Evolutionary conservation across 2,329 filamentous ascomycete genomes (phyloP), one percentile per base, ranked within the genome.

Genomic region (Teratosphaeria pseudoeucalypti): DNA sequence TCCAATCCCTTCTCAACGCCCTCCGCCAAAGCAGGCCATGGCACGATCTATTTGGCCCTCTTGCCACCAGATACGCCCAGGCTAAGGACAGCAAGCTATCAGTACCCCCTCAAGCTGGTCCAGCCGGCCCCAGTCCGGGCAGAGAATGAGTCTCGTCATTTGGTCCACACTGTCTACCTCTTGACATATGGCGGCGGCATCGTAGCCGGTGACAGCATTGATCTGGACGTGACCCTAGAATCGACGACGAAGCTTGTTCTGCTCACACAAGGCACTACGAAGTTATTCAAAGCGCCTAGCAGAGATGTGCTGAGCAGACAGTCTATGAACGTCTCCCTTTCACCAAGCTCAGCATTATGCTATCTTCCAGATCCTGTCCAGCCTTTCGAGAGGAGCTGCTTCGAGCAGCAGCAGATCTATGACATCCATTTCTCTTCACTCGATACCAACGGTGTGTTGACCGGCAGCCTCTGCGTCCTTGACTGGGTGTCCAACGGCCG

Each of bases 401-500:
- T 96, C 74, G 84, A 88, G 66, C 94, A 97, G 74, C 81, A 78
- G 16, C 94, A 97, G 73, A 81, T 85, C 23, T 96, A 96, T 73
- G 60, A 61, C n/a, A 39, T 69, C 3, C 55, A 65, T 6, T 6
- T 27, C 12, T 14, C 27, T 27, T n/a, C 43, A 49, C 32, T 26
- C 27, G 34, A 54, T 16, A 12, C 12, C 23, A 34, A 54, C 19
- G 53, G 14, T 32, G 43, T 6, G 9, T 7, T 3, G n/a, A 29
- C 27, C 23, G 61, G 64, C 58, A 76, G 87, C 49, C 75, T 97
- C 14, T 95, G 91, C 70, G 81, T 95, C 2, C 78, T 96, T 54
- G 94, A 99, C 73, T 99, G 94, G 94, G 91, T 97, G 6, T 95
- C 86, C 2, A 89, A 92, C 69, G 94, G 94, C 7, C 84, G 94